Conservation (phyloP, 768 basidiomycete species). For the Rhodotorula babjevae region DNA sequence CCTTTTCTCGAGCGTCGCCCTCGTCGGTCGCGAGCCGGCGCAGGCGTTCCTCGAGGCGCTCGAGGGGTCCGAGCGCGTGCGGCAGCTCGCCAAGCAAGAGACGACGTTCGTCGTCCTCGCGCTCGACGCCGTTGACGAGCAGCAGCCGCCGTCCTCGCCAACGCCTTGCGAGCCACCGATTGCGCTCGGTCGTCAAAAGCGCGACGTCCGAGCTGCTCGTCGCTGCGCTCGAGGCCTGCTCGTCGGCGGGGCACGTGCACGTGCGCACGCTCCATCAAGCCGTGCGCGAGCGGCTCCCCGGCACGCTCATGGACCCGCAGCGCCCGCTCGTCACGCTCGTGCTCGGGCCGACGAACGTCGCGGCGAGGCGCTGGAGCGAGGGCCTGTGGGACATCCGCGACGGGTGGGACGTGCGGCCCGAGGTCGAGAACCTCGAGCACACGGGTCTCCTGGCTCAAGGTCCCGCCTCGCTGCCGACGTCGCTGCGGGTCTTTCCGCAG, state of each 20-base stretch:
- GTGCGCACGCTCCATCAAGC: not conserved
- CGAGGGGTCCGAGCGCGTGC: too few relatives aligned
- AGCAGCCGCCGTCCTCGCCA: not conserved
- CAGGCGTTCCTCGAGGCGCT: not conserved
- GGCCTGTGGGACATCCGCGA: not conserved
- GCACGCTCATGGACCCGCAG: not conserved
- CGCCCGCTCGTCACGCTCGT: not conserved
- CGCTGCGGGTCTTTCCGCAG: not conserved
- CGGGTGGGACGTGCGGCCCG: not conserved
- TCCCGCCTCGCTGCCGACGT: not conserved
- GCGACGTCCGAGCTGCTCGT: slow-evolving; percentile 1
- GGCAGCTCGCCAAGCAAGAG: not conserved
- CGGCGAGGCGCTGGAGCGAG: not conserved
- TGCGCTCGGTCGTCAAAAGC: not conserved
- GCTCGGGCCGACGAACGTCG: not conserved
- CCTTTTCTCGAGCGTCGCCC: slow-evolving; percentile 4
- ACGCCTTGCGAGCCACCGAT: too few relatives aligned
- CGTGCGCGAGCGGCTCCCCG: not conserved
- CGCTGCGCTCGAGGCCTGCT: not conserved
- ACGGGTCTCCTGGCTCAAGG: not conserved
- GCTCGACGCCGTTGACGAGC: not conserved
- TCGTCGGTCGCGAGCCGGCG: not conserved
- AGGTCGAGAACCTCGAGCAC: slow-evolving; percentile 9
- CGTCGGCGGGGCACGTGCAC: not conserved
- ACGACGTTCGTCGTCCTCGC: slow-evolving; percentile 1